Evolutionary conservation across 768 basidiomycete species (phyloP), one percentile per base, ranked within the genome.

Genomic region (Lactifluus echinatus): DNA sequence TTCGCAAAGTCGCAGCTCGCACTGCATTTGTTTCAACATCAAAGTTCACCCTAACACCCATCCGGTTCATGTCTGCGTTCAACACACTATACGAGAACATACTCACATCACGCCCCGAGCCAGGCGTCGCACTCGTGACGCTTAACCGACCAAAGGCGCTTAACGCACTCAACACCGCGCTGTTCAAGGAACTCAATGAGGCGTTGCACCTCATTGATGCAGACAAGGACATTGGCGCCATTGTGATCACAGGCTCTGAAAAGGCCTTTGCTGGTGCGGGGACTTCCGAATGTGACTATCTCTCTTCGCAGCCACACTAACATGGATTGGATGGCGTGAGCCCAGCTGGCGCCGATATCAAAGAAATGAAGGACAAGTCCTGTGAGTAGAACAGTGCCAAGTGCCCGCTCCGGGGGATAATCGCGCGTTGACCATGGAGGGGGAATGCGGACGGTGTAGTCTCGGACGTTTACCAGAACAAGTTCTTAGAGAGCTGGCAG

Each of bases 301-400:
- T 23, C 10, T 42, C n/a, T 42, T 12, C 6, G 40, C 8, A 23
- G 40, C 8, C 11, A 42, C 21, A 21, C 21, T 42, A 12, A 42
- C 40, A 12, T 42, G 40, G 11, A 42, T 12, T 42, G n/a, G 39
- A 19, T 31, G 19, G 63, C 42, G 15, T 15, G 6, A 0, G 17
- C 26, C 4, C 63, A 93, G 93, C 93, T 65, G 93, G 95, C 2
- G 95, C 95, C 21, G 95, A 99, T 72, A 97, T 99, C 73, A 97
- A 96, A 74, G 93, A 98, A 73, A 98, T 98, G 95, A 93, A 93
- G 72, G 90, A 94, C 73, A 93, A 93, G 73, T 75, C 84, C 57
- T 96, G 92, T 93, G 66, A 67, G 82, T 72, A 4, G 15, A 26
- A 45, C 11, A n/a, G 15, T 40, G 39, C n/a, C 19, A 21, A 34